These are phyloP conservation scores for Phytophthora pistaciae DNA, from an alignment of 352 stramenopile species.

Conservation along the genomic window DNA sequence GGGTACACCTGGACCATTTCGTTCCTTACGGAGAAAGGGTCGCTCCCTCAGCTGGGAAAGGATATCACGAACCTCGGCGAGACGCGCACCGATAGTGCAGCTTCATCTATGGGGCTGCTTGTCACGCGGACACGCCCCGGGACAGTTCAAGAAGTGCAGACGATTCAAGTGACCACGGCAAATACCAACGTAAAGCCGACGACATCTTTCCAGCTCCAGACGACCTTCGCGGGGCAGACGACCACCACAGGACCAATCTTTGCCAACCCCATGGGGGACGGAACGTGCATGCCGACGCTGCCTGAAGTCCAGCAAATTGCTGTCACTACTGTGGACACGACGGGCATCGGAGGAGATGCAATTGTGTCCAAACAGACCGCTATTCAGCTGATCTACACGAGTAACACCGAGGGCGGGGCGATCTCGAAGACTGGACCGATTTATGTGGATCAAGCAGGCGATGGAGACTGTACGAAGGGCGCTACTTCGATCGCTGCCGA, in stretches of 20 bases:
- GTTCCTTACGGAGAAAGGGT: slow-evolving; percentile 84
- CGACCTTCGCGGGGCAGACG: slow-evolving; percentile 52
- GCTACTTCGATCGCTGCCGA: slow-evolving; percentile 59
- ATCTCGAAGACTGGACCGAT: slow-evolving; percentile 83
- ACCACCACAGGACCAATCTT: slow-evolving; percentile 86
- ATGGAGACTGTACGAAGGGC: slow-evolving; percentile 84
- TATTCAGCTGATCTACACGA: slow-evolving; percentile 92
- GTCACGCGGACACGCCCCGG: slow-evolving; percentile 54
- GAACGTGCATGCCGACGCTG: slow-evolving; percentile 68
- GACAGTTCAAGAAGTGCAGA: slow-evolving; percentile 74
- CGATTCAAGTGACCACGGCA: slow-evolving; percentile 68
- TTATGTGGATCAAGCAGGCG: slow-evolving; percentile 73
- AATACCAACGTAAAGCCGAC: slow-evolving; percentile 37
- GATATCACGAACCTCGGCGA: slow-evolving; percentile 53
- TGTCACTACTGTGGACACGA: slow-evolving; percentile 93
- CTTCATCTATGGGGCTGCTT: slow-evolving; percentile 54
- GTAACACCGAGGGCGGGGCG: slow-evolving; percentile 55
- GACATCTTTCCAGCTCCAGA: slow-evolving; percentile 58
- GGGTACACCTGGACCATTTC: slow-evolving; percentile 96
- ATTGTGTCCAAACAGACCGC: slow-evolving; percentile 86
- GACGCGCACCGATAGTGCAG: slow-evolving; percentile 49
- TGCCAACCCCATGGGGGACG: slow-evolving; percentile 71
- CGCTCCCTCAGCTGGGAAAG: slow-evolving; percentile 43
- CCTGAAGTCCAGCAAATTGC: slow-evolving; percentile 92
- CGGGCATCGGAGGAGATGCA: slow-evolving; percentile 85